These are phyloP conservation scores for Colletotrichum eleusines DNA, from an alignment of 2,329 filamentous ascomycete species.

Conservation along the genomic window DNA sequence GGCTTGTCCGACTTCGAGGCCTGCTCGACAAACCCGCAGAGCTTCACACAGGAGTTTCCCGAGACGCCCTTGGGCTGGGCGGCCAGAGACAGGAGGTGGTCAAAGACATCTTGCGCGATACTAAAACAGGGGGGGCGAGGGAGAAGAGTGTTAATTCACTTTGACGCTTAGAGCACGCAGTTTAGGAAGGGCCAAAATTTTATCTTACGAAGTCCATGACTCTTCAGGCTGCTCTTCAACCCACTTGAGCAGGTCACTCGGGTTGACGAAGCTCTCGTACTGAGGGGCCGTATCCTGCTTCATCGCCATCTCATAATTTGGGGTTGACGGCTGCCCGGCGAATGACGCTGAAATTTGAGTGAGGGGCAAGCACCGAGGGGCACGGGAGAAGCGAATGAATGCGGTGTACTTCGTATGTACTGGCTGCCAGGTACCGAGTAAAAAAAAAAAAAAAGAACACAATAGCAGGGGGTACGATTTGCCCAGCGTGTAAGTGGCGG, in stretches of 20 bases:
- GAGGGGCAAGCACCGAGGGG: constrained; percentile 37
- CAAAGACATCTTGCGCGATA: constrained; percentile 58
- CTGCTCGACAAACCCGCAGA: constrained; percentile 73
- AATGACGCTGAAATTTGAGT: constrained; percentile 24
- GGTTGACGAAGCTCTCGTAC: constrained; percentile 49
- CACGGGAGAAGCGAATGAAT: constrained; percentile 20
- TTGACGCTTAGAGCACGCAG: background rate
- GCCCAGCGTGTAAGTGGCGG: constrained; percentile 21
- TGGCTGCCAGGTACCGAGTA: constrained; percentile 4
- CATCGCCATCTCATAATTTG: constrained; percentile 36
- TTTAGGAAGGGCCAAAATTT: constrained; percentile 40
- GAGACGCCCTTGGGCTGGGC: constrained; percentile 67
- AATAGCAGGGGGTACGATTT: constrained; percentile 15
- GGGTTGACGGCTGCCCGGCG: constrained; percentile 29
- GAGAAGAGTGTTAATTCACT: constrained; percentile 1
- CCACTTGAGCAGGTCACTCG: constrained; percentile 55
- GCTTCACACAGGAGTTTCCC: constrained; percentile 68
- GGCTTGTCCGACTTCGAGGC: constrained; percentile 63
- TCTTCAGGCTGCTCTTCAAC: constrained; percentile 55
- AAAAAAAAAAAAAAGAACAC: background rate
- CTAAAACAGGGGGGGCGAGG: constrained; percentile 40
- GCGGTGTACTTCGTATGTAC: background rate
- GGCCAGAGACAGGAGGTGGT: constrained; percentile 61
- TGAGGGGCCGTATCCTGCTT: constrained; percentile 37
- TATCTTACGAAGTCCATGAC: constrained; percentile 53